Evolutionary conservation across 768 basidiomycete species (phyloP).

Genomic region (Phaeotremella fagi): DNA sequence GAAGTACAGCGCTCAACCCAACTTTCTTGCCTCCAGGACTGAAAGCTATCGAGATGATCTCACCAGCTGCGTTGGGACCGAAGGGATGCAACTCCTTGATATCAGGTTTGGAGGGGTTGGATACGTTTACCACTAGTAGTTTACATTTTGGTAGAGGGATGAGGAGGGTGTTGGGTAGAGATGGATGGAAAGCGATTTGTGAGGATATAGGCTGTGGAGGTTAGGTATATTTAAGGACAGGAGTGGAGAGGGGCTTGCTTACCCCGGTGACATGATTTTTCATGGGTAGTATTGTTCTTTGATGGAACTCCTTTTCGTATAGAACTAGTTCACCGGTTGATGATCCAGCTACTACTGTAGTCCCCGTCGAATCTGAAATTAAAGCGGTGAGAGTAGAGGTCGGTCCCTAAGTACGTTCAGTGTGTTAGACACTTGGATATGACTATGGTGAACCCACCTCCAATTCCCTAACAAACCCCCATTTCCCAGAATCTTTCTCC

Average conservation of each 20-base stretch:
- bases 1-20: constrained; percentile 14
- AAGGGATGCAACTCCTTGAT: constrained; percentile 2
- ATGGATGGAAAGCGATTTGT: constrained; percentile 7
- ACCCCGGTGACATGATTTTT: neutral
- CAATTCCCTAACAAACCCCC: constrained; percentile 8
- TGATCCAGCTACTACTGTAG: constrained; percentile 1
- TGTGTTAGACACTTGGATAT: neutral
- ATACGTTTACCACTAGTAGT: constrained; percentile 6
- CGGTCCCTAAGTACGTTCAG: neutral
- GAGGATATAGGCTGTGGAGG: constrained; percentile 10
- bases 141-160: neutral
- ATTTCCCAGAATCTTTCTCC: constrained; percentile 12
- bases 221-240: neutral
- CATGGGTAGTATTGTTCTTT: neutral
- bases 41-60: constrained; percentile 11
- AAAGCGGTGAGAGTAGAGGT: neutral
- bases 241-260: neutral
- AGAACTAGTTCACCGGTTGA: constrained; percentile 7
- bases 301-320: neutral
- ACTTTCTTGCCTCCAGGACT: constrained; percentile 15
- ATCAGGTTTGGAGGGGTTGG: neutral
- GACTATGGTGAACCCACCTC: constrained; percentile 6
- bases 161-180: constrained; percentile 1
- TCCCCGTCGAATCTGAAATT: neutral
- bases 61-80: neutral